A percentile compares a stretch with the other conserved stretches of the same genome.
Evolutionary conservation across 108 stramenopile species (phyloP).

Genomic region (Conticribra guillardii): DNA sequence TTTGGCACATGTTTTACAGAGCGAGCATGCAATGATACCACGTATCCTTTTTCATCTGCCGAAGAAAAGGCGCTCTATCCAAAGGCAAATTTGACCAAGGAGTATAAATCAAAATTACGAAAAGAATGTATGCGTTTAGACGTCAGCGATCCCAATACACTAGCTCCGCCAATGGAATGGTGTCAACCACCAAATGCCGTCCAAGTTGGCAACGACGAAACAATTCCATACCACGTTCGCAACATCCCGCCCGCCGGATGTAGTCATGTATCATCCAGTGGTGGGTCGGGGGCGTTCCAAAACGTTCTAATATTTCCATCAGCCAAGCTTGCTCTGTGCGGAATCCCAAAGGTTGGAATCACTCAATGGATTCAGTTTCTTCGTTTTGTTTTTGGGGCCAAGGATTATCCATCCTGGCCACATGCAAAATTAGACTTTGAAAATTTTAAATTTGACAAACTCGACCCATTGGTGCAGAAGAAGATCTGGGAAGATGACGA

Average conservation of each 20-base stretch:
- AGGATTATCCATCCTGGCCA: slow-evolving; percentile 2
- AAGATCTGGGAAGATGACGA: slow-evolving; percentile 29
- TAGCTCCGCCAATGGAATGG: not conserved
- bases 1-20: slow-evolving; percentile 29
- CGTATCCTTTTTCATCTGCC: slow-evolving; percentile 8
- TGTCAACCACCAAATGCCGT: not conserved
- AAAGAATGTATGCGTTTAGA: slow-evolving; percentile 7
- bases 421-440: slow-evolving; percentile 19
- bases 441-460: slow-evolving; percentile 30
- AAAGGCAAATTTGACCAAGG: not conserved
- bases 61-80: slow-evolving; percentile 4
- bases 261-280: slow-evolving; percentile 12
- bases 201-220: not conserved
- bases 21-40: slow-evolving; percentile 14
- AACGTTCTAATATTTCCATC: slow-evolving; percentile 44
- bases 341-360: slow-evolving; percentile 57
- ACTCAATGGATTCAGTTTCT: slow-evolving; percentile 49
- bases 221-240: not conserved
- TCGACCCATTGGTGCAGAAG: slow-evolving; percentile 24
- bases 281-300: slow-evolving; percentile 31
- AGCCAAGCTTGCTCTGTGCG: slow-evolving; percentile 61
- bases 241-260: slow-evolving; percentile 15
- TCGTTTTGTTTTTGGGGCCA: slow-evolving; percentile 35
- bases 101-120: not conserved
- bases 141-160: no score